Evolutionary conservation across 1,284 basidiomycete species (phyloP).

Genomic region (Pseudozyma tsukubaensis): DNA sequence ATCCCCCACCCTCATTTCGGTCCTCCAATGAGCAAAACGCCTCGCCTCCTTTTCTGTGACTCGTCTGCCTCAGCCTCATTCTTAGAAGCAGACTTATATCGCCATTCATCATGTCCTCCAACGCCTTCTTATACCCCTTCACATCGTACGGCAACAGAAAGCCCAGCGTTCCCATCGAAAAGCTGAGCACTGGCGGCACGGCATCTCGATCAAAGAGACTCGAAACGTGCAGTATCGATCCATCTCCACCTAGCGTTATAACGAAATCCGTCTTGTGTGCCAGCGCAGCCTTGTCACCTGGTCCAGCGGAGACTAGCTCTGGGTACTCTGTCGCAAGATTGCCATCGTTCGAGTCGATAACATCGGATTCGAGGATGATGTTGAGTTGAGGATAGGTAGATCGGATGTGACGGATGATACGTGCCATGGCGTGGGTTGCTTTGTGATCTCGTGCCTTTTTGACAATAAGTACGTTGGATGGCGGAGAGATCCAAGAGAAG

Average conservation of each 20-base stretch:
- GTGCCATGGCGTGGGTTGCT: constrained; percentile 69
- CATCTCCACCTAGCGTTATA: constrained; percentile 92
- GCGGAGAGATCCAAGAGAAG: constrained; percentile 64
- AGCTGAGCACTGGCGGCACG: constrained; percentile 93
- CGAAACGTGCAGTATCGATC: constrained; percentile 93
- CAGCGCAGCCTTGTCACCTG: constrained; percentile 30
- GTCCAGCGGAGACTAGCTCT: constrained; percentile 31
- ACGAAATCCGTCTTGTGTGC: constrained; percentile 76
- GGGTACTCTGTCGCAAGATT: constrained; percentile 28
- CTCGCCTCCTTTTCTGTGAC: constrained; percentile 43
- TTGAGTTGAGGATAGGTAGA: constrained; percentile 76
- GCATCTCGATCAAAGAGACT: constrained; percentile 87
- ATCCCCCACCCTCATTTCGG: constrained; percentile 28
- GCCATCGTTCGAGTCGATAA: constrained; percentile 75
- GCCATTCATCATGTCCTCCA: constrained; percentile 55
- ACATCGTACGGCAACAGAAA: constrained; percentile 86
- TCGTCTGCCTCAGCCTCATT: constrained; percentile 59
- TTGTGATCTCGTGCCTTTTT: constrained; percentile 71
- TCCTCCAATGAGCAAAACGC: constrained; percentile 42
- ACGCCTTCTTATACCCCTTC: constrained; percentile 44
- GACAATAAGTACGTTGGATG: constrained; percentile 71
- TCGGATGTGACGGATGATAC: constrained; percentile 67
- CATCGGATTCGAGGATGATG: constrained; percentile 78
- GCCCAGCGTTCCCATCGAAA: constrained; percentile 94
- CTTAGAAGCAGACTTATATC: constrained; percentile 57